Evolutionary conservation across 768 basidiomycete genomes (phyloP).

Genomic region (Myochromella boudieri): DNA sequence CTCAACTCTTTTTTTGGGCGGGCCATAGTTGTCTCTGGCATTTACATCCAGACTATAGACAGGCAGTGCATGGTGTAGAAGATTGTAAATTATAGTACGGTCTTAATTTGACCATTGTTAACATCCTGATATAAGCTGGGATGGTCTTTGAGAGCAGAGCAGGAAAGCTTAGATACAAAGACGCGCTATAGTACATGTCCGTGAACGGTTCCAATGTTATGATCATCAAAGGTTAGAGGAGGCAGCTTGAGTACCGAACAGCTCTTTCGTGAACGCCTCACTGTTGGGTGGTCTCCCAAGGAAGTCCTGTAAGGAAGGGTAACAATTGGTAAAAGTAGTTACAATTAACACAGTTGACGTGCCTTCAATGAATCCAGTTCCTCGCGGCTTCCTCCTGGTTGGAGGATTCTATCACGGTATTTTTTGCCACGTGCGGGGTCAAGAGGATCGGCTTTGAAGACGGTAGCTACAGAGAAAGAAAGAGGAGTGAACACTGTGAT

Average conservation of each 20-base stretch:
- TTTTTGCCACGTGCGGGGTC: constrained; percentile 61
- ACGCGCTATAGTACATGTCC: not conserved
- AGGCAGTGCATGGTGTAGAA: too few species aligned
- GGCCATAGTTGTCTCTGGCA: too few species aligned
- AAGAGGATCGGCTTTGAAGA: constrained; percentile 82
- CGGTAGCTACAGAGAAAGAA: constrained; percentile 41
- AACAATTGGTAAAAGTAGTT: not conserved
- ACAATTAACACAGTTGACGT: constrained; percentile 5
- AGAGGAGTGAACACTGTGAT: too few species aligned
- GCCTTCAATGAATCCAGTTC: constrained; percentile 81
- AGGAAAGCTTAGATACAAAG: too few species aligned
- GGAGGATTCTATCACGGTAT: constrained; percentile 77
- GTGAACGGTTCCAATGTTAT: not conserved
- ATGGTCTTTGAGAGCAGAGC: too few species aligned
- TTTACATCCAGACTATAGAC: too few species aligned
- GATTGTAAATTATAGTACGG: too few species aligned
- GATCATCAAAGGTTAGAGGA: constrained; percentile 8
- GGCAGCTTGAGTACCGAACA: constrained; percentile 50
- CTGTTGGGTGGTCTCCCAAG: constrained; percentile 73
- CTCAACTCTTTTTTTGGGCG: too few species aligned
- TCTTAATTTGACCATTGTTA: too few species aligned
- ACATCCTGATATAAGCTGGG: too few species aligned
- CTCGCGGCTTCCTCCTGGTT: constrained; percentile 74
- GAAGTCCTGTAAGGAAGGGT: constrained; percentile 54
- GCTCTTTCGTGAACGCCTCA: constrained; percentile 69